Evolutionary conservation across 352 stramenopile species (phyloP), one percentile per base, ranked within the genome.

Genomic region (Sclerospora graminicola): DNA sequence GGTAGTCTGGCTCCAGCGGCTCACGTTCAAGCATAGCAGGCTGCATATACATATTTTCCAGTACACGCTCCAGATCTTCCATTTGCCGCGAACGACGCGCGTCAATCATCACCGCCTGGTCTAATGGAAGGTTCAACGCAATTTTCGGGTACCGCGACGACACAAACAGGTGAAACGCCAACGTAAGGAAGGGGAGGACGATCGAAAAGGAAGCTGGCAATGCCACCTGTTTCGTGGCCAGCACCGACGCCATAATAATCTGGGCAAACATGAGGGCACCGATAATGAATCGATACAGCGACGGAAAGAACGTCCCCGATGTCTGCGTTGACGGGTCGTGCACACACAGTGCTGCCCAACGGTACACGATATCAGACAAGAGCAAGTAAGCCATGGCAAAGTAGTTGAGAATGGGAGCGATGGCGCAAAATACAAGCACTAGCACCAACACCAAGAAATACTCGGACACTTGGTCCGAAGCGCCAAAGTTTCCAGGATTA

Each of bases 361-460:
- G 76, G 41, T 80, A 84, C 9, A 91, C 66, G 5, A 89, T 50
- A 37, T 91, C 80, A 13, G 80, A 77, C 9, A 89, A 43, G 33
- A 87, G 55, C 28, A 89, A 56, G 41, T 89, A 91, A 13, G 60
- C 8, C 13, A 79, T 45, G 16, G 77, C 69, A 45, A 89, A 86
- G 61, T 89, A 91, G 56, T 65, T 78, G 45, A 91, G 48, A 43
- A 91, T 87, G 2, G 80, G 80, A 1, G 80, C 76, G 8, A 91
- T 76, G 8, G 72, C 39, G 19, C 65, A 69, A 54, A 91, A 91
- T 9, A 86, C 74, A 23, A 91, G 48, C 21, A 85, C 65, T 5
- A 89, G 59, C 51, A 91, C 79, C 30, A 91, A 48, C 16, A 86
- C 68, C 36, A 88, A 53, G 34, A 69, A 87, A 48, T 81, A 86